Percentiles rank a stretch among this genome's conserved stretches.
Evolutionary conservation across 805 yeast genomes (phyloP).

Genomic region (Pichia cephalocereana): DNA sequence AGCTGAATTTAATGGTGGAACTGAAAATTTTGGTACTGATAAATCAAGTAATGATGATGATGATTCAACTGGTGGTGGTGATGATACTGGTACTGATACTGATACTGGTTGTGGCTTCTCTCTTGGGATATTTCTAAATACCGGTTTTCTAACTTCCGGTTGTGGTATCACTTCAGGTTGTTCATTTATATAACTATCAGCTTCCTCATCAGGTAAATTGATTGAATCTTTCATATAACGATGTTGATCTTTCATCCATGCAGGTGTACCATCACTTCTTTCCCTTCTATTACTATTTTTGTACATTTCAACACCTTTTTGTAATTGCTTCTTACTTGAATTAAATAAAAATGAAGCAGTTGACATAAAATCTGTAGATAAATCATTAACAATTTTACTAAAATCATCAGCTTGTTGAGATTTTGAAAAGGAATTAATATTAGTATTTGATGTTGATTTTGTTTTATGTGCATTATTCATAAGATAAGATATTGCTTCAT

Average conservation of each 20-base stretch:
- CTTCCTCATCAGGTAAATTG: constrained; percentile 27
- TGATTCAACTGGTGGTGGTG: not conserved
- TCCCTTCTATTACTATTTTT: constrained; percentile 28
- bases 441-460: constrained; percentile 5
- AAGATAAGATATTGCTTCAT: constrained; percentile 55
- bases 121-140: constrained; percentile 14
- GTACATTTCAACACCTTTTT: constrained; percentile 54
- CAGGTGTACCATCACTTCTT: constrained; percentile 37
- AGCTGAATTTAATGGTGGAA: constrained; percentile 14
- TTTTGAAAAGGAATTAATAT: not conserved
- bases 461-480: constrained; percentile 47
- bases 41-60: not conserved
- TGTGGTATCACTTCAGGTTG: too few species aligned
- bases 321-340: constrained; percentile 51
- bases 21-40: constrained; percentile 8
- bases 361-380: constrained; percentile 46
- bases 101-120: not conserved
- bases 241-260: constrained; percentile 65
- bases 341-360: constrained; percentile 52
- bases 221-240: constrained; percentile 35
- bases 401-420: constrained; percentile 24
- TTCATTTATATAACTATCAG: constrained; percentile 32
- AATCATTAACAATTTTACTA: constrained; percentile 36
- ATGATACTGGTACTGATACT: not conserved
- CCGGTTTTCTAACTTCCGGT: constrained; percentile 27